Evolutionary conservation across 768 basidiomycete genomes (phyloP).

Genomic region (Pisolithus orientalis): DNA sequence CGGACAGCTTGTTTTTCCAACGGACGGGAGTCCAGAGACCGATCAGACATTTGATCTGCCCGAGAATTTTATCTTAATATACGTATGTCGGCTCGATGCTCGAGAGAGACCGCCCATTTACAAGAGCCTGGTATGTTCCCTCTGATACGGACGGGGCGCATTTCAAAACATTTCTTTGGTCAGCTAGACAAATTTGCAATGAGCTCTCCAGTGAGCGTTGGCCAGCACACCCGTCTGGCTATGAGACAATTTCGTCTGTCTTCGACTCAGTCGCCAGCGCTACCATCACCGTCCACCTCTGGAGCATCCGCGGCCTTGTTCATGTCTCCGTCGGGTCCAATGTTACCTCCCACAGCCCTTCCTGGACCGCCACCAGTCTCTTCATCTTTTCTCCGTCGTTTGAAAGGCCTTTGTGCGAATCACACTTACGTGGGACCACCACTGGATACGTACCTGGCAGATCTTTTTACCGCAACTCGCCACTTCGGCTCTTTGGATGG

Average conservation of each 20-base stretch:
- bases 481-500: constrained; percentile 67
- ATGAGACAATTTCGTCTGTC: constrained; percentile 30
- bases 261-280: constrained; percentile 20
- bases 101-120: constrained; percentile 62
- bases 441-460: constrained; percentile 60
- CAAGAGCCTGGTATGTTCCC: constrained; percentile 50
- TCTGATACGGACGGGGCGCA: neutral
- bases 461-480: constrained; percentile 68
- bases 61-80: constrained; percentile 64
- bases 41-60: constrained; percentile 38
- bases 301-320: constrained; percentile 24
- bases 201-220: constrained; percentile 55
- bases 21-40: constrained; percentile 9
- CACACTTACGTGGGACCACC: constrained; percentile 43
- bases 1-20: constrained; percentile 39
- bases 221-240: constrained; percentile 30
- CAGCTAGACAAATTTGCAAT: constrained; percentile 78
- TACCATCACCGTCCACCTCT: constrained; percentile 24
- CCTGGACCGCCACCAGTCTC: constrained; percentile 25
- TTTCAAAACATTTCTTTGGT: constrained; percentile 6
- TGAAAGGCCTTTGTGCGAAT: constrained; percentile 22
- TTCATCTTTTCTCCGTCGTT: constrained; percentile 21
- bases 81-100: constrained; percentile 61
- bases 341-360: constrained; percentile 17
- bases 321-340: constrained; percentile 17